Percentiles rank a stretch among this genome's conserved stretches.
Conservation (phyloP, 108 stramenopile species). For the Aurantiochytrium sp. region DNA sequence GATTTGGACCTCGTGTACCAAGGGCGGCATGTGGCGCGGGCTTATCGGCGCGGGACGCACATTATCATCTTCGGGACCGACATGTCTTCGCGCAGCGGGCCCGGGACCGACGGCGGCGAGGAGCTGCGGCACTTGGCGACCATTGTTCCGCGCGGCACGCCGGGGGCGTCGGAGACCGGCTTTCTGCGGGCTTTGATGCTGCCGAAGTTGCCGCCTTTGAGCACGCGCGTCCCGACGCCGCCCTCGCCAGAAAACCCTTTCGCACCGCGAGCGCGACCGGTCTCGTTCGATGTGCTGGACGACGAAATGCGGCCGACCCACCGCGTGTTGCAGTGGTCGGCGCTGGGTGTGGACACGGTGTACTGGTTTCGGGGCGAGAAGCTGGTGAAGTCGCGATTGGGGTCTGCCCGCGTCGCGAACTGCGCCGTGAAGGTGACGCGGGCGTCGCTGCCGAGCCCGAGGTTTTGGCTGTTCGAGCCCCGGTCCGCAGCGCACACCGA, state of each 20-base stretch:
- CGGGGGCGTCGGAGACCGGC: background rate
- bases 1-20: background rate
- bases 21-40: background rate
- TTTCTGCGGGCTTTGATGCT: background rate
- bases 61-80: background rate
- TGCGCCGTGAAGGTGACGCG: background rate
- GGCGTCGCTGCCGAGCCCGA: background rate
- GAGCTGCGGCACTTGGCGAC: background rate
- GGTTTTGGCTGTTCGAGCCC: constrained; percentile 9
- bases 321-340: background rate
- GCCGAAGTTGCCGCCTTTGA: background rate
- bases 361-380: background rate
- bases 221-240: background rate
- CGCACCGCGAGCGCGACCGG: background rate
- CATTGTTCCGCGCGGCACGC: background rate
- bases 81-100: background rate
- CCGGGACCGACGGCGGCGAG: background rate
- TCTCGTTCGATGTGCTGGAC: background rate
- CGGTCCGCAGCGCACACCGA: background rate
- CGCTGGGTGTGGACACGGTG: background rate
- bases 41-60: background rate
- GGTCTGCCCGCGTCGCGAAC: background rate
- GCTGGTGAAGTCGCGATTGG: background rate
- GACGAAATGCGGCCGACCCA: background rate
- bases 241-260: background rate